phyloP scores from a whole-genome alignment of 2,329 filamentous ascomycete genomes.

The Fusarium gaditjirri region DNA sequence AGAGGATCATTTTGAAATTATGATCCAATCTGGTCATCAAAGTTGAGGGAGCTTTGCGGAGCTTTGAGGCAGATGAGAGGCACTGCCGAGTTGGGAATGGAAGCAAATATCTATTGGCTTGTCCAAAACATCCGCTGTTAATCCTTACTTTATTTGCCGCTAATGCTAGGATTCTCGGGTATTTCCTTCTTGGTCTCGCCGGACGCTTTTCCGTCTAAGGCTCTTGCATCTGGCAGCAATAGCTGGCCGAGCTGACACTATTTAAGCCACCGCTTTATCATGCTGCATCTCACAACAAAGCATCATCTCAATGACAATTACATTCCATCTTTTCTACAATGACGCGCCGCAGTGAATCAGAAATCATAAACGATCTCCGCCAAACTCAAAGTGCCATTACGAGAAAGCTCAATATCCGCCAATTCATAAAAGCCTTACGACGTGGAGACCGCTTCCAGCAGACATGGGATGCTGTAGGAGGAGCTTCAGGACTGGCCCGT shows the following conservation, averaged over 20 bases:
- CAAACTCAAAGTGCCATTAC: conserved; percentile 31
- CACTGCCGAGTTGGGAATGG: background rate
- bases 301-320: background rate
- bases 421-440: conserved; percentile 37
- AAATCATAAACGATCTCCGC: conserved; percentile 16
- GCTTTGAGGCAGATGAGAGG: background rate
- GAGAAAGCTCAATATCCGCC: conserved; percentile 30
- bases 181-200: conserved; percentile 9
- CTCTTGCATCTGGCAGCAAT: background rate
- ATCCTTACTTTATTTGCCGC: background rate
- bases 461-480: conserved; percentile 38
- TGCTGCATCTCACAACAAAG: background rate
- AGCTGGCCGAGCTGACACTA: background rate
- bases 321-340: background rate
- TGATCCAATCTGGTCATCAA: background rate
- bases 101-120: background rate
- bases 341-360: conserved; percentile 1
- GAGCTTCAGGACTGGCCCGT: conserved; percentile 33
- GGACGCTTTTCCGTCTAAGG: background rate
- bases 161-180: background rate
- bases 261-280: background rate
- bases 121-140: background rate
- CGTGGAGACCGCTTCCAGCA: conserved; percentile 34
- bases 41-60: background rate
- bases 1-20: background rate